Conservation (phyloP, 2,329 filamentous ascomycete species). For the Calonectria naviculata region DNA sequence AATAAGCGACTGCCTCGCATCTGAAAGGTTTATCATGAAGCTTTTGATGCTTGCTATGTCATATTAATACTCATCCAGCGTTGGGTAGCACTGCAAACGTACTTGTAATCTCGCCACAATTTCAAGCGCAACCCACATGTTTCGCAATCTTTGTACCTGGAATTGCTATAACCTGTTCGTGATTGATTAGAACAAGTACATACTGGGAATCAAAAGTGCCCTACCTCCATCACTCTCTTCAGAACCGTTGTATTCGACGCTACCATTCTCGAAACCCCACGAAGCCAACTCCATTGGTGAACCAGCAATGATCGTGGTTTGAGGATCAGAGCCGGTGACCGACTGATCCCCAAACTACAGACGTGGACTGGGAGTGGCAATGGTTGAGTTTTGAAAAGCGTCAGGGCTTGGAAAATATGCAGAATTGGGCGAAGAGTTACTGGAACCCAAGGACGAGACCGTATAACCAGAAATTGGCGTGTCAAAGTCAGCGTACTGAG, state of each 20-base stretch:
- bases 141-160: background rate
- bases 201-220: background rate
- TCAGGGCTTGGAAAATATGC: background rate
- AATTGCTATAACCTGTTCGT: background rate
- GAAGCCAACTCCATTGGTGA: background rate
- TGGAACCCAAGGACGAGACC: too few species aligned
- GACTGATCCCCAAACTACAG: background rate
- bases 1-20: conserved; percentile 8
- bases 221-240: background rate
- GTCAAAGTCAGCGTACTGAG: too few species aligned
- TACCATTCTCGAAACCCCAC: background rate
- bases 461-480: background rate
- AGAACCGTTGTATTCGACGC: background rate
- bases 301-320: background rate
- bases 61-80: background rate
- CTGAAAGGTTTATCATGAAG: conserved; percentile 4
- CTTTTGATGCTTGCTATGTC: conserved; percentile 13
- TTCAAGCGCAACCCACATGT: conserved; percentile 2
- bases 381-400: too few species aligned
- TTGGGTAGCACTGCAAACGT: background rate
- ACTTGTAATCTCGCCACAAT: conserved; percentile 11
- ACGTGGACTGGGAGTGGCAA: background rate
- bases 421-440: background rate
- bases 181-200: background rate
- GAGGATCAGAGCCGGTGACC: background rate